These are phyloP conservation scores for Chytriomyces sp. DNA, from an alignment of 192 early-diverging fungal species.

Conservation along the genomic window DNA sequence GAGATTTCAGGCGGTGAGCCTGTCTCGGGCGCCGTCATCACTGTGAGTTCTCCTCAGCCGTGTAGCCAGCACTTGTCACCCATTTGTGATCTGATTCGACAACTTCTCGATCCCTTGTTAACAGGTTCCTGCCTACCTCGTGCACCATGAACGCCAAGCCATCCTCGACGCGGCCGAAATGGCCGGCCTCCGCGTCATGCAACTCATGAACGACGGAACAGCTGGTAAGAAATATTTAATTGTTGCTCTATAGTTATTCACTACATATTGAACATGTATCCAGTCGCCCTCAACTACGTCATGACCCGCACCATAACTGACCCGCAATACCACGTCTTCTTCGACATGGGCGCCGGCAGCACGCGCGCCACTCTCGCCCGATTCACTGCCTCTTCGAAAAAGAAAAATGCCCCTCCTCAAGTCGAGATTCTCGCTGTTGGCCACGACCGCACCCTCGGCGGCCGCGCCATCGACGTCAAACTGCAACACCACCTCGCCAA, in stretches of 20 bases:
- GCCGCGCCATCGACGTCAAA: conserved; percentile 81
- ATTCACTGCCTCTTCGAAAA: conserved; percentile 68
- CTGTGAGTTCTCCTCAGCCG: conserved; percentile 53
- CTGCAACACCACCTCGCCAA: conserved; percentile 79
- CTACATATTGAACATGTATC: neutral
- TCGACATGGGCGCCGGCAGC: conserved; percentile 96
- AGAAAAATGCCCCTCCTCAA: conserved; percentile 47
- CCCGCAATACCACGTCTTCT: conserved; percentile 84
- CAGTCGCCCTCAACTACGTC: conserved; percentile 91
- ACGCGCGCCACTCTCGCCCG: conserved; percentile 86
- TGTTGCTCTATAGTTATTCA: neutral
- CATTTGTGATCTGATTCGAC: neutral
- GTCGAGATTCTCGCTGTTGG: conserved; percentile 82
- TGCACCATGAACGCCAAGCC: conserved; percentile 87
- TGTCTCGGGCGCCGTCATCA: conserved; percentile 88
- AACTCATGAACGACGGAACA: conserved; percentile 91
- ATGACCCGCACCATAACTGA: conserved; percentile 66
- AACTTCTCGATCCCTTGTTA: neutral
- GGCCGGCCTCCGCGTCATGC: conserved; percentile 78
- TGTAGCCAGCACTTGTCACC: neutral
- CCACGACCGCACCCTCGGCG: conserved; percentile 84
- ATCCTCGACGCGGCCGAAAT: conserved; percentile 91
- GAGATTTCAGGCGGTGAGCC: conserved; percentile 67
- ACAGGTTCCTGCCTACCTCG: conserved; percentile 87
- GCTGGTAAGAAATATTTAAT: conserved; percentile 57